Conservation (phyloP, 225 moss, liverwort and hornwort genomes). For the Physcomitrium patens region DNA sequence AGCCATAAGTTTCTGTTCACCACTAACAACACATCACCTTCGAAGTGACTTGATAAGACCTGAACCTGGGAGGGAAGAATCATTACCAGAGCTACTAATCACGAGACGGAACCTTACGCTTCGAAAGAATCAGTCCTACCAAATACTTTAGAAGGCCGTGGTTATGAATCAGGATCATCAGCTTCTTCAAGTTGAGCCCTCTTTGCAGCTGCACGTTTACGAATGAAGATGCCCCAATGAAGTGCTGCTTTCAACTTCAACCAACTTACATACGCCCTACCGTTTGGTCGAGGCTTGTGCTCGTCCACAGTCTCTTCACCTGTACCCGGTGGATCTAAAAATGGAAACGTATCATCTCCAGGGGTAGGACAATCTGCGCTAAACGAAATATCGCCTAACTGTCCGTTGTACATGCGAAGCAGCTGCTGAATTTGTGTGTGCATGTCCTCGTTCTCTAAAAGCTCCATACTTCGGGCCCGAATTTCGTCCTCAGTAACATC, state of each 20-base stretch:
- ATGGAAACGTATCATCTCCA: constrained; percentile 34
- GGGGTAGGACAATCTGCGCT: constrained; percentile 35
- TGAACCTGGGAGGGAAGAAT: not conserved
- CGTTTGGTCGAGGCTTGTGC: constrained; percentile 33
- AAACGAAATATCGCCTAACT: not conserved
- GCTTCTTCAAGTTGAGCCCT: constrained; percentile 58
- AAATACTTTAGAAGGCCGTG: not conserved
- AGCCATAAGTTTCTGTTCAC: not conserved
- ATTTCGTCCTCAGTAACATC: constrained; percentile 37
- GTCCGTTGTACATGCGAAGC: constrained; percentile 34
- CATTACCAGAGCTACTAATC: not conserved
- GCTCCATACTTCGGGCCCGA: constrained; percentile 30
- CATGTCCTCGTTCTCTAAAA: constrained; percentile 40
- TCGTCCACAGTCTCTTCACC: constrained; percentile 42
- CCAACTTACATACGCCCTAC: constrained; percentile 54
- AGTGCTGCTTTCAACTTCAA: constrained; percentile 65
- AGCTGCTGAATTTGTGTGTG: constrained; percentile 37
- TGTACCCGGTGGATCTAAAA: constrained; percentile 36
- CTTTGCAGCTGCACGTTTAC: constrained; percentile 53
- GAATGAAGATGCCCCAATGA: constrained; percentile 64
- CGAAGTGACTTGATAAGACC: not conserved
- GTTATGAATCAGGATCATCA: constrained; percentile 42
- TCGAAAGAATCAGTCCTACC: constrained; percentile 14
- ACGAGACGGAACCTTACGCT: not conserved
- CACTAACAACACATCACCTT: not conserved